Conservation (phyloP, 208 protist species). For the Leishmania martiniquensis region DNA sequence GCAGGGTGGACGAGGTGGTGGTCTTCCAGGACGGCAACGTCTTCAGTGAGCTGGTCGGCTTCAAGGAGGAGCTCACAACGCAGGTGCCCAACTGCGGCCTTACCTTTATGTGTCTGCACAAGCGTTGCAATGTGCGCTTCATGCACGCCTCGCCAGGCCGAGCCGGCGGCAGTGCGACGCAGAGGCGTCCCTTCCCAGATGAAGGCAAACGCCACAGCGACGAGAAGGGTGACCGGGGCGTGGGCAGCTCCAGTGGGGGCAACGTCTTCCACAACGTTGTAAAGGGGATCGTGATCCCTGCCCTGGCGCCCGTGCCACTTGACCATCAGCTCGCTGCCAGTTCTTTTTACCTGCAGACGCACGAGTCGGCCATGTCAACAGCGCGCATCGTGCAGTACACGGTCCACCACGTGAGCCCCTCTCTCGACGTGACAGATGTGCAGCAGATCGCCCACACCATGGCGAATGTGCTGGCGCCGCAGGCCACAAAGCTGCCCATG, state of each 20-base stretch:
- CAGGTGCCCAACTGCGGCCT: constrained; percentile 68
- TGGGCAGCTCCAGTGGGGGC: background rate
- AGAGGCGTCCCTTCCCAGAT: background rate
- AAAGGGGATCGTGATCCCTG: constrained; percentile 76
- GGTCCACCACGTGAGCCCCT: constrained; percentile 73
- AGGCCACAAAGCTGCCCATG: constrained; percentile 92
- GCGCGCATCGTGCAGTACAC: constrained; percentile 86
- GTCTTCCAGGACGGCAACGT: constrained; percentile 91
- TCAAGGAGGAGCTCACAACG: constrained; percentile 59
- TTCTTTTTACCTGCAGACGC: constrained; percentile 89
- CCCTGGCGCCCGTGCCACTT: constrained; percentile 58
- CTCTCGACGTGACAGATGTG: constrained; percentile 70
- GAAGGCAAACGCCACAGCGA: background rate
- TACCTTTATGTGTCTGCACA: constrained; percentile 92
- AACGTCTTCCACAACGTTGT: constrained; percentile 56
- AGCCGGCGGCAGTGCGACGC: constrained; percentile 12
- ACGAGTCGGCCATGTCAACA: constrained; percentile 88
- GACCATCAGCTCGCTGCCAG: constrained; percentile 40
- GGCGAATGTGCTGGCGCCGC: constrained; percentile 66
- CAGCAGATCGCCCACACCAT: constrained; percentile 82
- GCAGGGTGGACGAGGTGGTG: constrained; percentile 84
- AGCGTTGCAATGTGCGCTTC: constrained; percentile 90
- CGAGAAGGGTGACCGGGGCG: background rate
- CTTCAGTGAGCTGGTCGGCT: constrained; percentile 66
- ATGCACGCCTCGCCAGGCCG: constrained; percentile 36